These are phyloP conservation scores for Umbelopsis sp. DNA, from an alignment of 192 early-diverging fungal species.

Conservation along the genomic window DNA sequence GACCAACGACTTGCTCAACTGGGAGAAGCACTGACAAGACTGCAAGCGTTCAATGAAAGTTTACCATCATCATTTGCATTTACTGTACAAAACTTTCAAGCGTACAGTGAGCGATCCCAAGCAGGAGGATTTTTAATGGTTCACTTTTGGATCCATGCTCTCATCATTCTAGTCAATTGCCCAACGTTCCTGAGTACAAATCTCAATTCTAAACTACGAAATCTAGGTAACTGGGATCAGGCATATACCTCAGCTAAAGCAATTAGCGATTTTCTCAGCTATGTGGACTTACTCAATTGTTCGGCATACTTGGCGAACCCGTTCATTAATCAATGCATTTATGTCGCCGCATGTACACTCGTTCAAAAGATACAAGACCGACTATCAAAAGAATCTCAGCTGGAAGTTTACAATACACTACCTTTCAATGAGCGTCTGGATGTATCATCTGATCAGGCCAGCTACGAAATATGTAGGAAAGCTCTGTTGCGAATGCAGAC, in stretches of 20 bases:
- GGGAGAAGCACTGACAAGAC: background rate
- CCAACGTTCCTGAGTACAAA: background rate
- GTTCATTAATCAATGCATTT: conserved; percentile 9
- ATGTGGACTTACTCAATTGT: conserved; percentile 4
- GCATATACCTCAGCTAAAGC: background rate
- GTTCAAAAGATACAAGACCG: conserved; percentile 1
- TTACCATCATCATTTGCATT: background rate
- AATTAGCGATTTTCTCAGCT: conserved; percentile 4
- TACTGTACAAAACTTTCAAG: conserved; percentile 10
- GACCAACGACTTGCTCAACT: background rate
- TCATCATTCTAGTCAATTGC: conserved; percentile 14
- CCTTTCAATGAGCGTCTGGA: conserved; percentile 6
- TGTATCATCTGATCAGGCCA: conserved; percentile 9
- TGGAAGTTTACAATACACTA: background rate
- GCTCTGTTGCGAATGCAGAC: background rate
- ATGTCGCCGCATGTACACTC: background rate
- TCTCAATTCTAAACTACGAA: conserved; percentile 4
- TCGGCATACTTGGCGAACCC: conserved; percentile 7
- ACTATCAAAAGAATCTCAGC: background rate
- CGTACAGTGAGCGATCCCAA: background rate
- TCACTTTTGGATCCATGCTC: conserved; percentile 9
- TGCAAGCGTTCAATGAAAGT: background rate
- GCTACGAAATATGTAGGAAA: conserved; percentile 8
- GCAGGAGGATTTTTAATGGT: background rate
- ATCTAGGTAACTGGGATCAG: conserved; percentile 4